phyloP scores from a whole-genome alignment of 345 rosid genomes.

The Arabidopsis arenosa region DNA sequence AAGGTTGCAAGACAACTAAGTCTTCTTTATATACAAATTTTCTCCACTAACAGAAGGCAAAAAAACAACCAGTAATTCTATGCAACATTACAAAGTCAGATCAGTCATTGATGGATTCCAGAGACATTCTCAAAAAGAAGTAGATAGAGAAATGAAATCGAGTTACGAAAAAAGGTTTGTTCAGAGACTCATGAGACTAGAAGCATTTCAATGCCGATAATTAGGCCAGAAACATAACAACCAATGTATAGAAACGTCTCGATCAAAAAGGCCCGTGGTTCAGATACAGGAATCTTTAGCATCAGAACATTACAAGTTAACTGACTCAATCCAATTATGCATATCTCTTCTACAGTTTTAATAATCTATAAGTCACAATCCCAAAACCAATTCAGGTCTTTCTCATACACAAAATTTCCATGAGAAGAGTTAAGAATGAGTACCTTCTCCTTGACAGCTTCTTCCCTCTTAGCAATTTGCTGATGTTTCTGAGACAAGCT shows the following conservation, averaged over 20 bases:
- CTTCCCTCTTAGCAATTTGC: constrained; percentile 63
- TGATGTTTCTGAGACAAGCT: constrained; percentile 62
- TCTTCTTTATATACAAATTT: no score
- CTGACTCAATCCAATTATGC: neutral
- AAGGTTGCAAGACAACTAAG: constrained; percentile 1
- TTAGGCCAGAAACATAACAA: neutral
- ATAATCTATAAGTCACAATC: neutral
- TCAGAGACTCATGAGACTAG: neutral
- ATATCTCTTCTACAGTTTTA: neutral
- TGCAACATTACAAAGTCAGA: neutral
- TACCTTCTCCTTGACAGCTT: constrained; percentile 88
- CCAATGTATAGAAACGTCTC: neutral
- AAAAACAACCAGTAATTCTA: neutral
- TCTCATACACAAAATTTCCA: neutral
- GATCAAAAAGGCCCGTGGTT: neutral
- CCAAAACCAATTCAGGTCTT: neutral
- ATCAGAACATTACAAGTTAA: neutral
- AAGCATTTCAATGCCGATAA: neutral
- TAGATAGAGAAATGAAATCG: neutral
- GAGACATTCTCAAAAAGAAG: neutral
- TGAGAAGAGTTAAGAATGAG: neutral
- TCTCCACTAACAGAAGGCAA: constrained; percentile 10
- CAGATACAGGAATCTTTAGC: constrained; percentile 2
- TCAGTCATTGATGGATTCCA: constrained; percentile 1
- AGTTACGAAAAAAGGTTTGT: neutral